phyloP scores from a whole-genome alignment of 1,284 basidiomycete genomes.

The Ceratobasidium sp. region DNA sequence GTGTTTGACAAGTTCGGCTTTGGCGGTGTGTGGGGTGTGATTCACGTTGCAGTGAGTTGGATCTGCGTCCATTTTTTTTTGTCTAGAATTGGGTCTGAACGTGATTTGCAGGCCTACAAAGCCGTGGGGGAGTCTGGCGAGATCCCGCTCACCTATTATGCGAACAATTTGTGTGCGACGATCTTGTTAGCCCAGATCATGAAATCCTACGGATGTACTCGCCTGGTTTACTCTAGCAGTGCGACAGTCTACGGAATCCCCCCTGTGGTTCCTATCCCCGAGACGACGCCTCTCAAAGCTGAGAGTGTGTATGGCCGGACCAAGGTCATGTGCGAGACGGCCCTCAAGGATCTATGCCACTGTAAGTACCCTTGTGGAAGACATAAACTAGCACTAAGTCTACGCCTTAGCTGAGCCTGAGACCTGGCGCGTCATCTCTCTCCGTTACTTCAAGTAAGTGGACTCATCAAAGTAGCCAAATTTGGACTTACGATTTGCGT shows the following conservation, averaged over 20 bases:
- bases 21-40: constrained; percentile 96
- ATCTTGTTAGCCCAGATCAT: constrained; percentile 87
- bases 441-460: constrained; percentile 97
- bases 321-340: constrained; percentile 93
- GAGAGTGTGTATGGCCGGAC: constrained; percentile 96
- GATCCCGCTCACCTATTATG: constrained; percentile 93
- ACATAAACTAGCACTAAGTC: constrained; percentile 39
- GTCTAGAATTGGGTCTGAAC: constrained; percentile 9
- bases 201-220: constrained; percentile 84
- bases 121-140: constrained; percentile 98
- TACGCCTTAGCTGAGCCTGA: constrained; percentile 71
- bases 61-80: no score
- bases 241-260: constrained; percentile 99
- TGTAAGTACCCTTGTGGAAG: constrained; percentile 62
- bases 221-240: constrained; percentile 97
- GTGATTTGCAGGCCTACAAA: constrained; percentile 83
- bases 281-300: constrained; percentile 88
- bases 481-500: constrained; percentile 29
- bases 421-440: constrained; percentile 83
- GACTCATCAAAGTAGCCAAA: background rate
- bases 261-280: constrained; percentile 92
- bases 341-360: constrained; percentile 91
- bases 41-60: constrained; percentile 89
- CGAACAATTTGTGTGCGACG: constrained; percentile 91
- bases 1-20: constrained; percentile 89